These are phyloP conservation scores for Lyophyllum semitale DNA, from an alignment of 768 basidiomycete species.

Conservation along the genomic window DNA sequence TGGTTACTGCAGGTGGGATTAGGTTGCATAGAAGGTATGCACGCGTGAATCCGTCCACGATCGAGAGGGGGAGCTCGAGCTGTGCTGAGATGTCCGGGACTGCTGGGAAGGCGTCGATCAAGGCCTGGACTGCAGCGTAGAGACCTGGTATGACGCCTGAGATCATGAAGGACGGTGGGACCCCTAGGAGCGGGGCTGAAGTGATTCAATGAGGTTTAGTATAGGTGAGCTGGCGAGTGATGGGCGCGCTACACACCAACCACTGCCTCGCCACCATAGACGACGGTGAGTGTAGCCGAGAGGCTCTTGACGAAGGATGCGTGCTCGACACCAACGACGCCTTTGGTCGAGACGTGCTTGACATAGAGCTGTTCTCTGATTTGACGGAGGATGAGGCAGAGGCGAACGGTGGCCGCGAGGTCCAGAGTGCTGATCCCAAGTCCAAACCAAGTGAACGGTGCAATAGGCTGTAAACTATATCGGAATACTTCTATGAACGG, in stretches of 20 bases:
- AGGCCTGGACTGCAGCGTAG: slow-evolving; percentile 60
- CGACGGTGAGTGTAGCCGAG: slow-evolving; percentile 61
- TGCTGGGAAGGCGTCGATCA: slow-evolving; percentile 61
- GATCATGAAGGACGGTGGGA: slow-evolving; percentile 80
- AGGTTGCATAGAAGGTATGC: slow-evolving; percentile 78
- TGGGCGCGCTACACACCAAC: slow-evolving; percentile 44
- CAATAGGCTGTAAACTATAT: slow-evolving; percentile 55
- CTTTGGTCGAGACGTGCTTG: slow-evolving; percentile 45
- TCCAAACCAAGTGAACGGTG: slow-evolving; percentile 71
- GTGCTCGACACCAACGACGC: slow-evolving; percentile 39
- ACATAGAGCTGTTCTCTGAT: slow-evolving; percentile 51
- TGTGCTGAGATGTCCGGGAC: slow-evolving; percentile 52
- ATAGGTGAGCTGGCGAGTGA: background rate
- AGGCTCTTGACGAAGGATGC: slow-evolving; percentile 61
- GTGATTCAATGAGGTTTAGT: slow-evolving; percentile 2
- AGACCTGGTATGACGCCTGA: slow-evolving; percentile 66
- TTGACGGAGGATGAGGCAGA: slow-evolving; percentile 71
- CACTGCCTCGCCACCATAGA: slow-evolving; percentile 79
- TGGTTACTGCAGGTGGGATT: slow-evolving; percentile 67
- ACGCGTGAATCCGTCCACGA: slow-evolving; percentile 80
- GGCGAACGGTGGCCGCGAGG: slow-evolving; percentile 63
- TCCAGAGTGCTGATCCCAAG: slow-evolving; percentile 63
- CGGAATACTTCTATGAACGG: slow-evolving; percentile 49
- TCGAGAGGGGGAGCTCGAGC: slow-evolving; percentile 70
- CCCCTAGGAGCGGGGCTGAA: slow-evolving; percentile 62